These are phyloP conservation scores for Tylopilus subfusipes DNA, from an alignment of 768 basidiomycete species.

Conservation along the genomic window DNA sequence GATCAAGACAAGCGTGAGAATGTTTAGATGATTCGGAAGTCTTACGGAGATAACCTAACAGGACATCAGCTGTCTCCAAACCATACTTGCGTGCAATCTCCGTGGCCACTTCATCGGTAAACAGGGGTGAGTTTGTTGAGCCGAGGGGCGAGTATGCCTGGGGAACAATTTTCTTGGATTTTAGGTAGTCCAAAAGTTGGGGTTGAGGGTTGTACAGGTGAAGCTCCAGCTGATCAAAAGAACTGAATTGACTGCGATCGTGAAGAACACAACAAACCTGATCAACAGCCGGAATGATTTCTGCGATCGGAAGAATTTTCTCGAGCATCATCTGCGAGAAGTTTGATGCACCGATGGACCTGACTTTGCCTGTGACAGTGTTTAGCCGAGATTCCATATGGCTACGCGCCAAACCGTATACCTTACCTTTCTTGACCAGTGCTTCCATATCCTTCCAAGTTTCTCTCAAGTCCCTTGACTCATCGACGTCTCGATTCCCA, in stretches of 20 bases:
- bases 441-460: constrained; percentile 88
- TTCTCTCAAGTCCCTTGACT: constrained; percentile 60
- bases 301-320: constrained; percentile 62
- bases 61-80: constrained; percentile 52
- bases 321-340: constrained; percentile 66
- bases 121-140: constrained; percentile 60
- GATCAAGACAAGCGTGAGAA: constrained; percentile 7
- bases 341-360: constrained; percentile 72
- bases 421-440: constrained; percentile 56
- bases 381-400: constrained; percentile 4
- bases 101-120: constrained; percentile 57
- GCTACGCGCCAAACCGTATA: background rate
- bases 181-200: constrained; percentile 58
- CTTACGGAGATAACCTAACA: constrained; percentile 63
- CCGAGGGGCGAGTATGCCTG: constrained; percentile 84
- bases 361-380: constrained; percentile 52
- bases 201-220: constrained; percentile 77
- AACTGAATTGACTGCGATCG: background rate
- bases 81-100: constrained; percentile 58
- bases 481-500: constrained; percentile 64
- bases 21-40: background rate
- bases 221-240: constrained; percentile 53
- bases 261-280: constrained; percentile 44
- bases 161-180: constrained; percentile 61
- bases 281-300: constrained; percentile 68